Conservation (phyloP, 345 rosid species). For the Syzygium jambos region DNA sequence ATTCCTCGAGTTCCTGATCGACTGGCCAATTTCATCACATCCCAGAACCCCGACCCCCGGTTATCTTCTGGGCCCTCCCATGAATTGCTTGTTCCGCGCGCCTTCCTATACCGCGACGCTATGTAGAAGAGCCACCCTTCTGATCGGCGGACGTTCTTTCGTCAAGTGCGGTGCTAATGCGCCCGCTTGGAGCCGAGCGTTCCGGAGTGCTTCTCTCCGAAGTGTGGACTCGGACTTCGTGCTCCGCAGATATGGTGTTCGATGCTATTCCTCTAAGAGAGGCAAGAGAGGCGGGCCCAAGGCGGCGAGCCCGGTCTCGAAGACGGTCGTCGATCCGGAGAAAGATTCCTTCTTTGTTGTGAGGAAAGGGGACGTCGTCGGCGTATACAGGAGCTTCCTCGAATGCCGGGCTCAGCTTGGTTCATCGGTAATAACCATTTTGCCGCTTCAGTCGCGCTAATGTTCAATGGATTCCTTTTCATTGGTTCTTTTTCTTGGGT, state of each 20-base stretch:
- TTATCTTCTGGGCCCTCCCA: constrained; percentile 1
- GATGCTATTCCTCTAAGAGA: constrained; percentile 38
- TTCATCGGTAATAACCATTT: constrained; percentile 45
- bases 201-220: constrained; percentile 11
- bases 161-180: constrained; percentile 7
- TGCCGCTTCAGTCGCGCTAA: background rate
- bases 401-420: constrained; percentile 89
- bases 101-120: constrained; percentile 40
- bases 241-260: constrained; percentile 23
- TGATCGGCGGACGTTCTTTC: constrained; percentile 14
- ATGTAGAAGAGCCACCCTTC: constrained; percentile 24
- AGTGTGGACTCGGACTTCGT: constrained; percentile 15
- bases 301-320: constrained; percentile 6
- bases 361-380: constrained; percentile 79
- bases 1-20: background rate
- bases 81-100: constrained; percentile 48
- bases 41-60: background rate
- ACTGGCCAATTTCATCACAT: background rate
- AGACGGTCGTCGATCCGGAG: constrained; percentile 30
- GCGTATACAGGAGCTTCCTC: constrained; percentile 51
- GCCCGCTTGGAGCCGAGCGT: constrained; percentile 10
- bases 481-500: background rate
- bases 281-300: background rate
- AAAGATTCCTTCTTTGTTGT: constrained; percentile 74
- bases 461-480: background rate